Base-by-base conservation (phyloP, 2,329 filamentous ascomycete genomes). In the Periconia sp. region DNA sequence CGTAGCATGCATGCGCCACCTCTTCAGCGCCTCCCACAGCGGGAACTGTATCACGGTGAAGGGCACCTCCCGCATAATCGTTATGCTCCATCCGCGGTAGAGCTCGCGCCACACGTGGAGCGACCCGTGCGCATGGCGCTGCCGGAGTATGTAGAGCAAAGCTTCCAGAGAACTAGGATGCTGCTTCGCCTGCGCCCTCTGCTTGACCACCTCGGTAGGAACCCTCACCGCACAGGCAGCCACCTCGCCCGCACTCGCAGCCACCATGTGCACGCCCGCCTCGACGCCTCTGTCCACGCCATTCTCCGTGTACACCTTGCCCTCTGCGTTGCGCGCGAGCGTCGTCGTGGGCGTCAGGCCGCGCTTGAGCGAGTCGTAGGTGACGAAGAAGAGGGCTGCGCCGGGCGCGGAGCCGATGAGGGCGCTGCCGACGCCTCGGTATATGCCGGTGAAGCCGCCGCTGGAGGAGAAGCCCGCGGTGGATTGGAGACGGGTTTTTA, bases 41-140 rank as follows among this genome's bases (percentile, higher is more conserved):
- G 94, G 94, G 68, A 99, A 99, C 72, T 99, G 94, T 51, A 99
- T 88, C 8, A 96, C 86, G 3, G 95, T 97, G 64, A 99, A 99
- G 4, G 94, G 94, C 48, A 99, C 92, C 77, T 99, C 94, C 46
- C 94, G 84, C 74, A 96, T 87, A 38, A 99, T 86, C 2, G 94
- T 99, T 57, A 97, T 91, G 13, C 84, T 82, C 81, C 91, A 96
- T 1, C 95, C 94, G 24, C 94, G 81, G 71, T 99, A 99, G 42
- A 99, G 73, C 72, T 96, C 92, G 48, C 82, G 76, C 79, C 89
- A 85, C 34, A 97, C 87, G 18, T 84, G 74, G 49, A 56, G 52
- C 46, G 76, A 24, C 19, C 80, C 69, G 48, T 65, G 61, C 29
- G 69, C 57, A 23, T 54, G 49, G 46, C 75, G 52, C 54, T 73